These are phyloP conservation scores for Nakazawaea peltata DNA, from an alignment of 805 yeast species.

Conservation along the genomic window DNA sequence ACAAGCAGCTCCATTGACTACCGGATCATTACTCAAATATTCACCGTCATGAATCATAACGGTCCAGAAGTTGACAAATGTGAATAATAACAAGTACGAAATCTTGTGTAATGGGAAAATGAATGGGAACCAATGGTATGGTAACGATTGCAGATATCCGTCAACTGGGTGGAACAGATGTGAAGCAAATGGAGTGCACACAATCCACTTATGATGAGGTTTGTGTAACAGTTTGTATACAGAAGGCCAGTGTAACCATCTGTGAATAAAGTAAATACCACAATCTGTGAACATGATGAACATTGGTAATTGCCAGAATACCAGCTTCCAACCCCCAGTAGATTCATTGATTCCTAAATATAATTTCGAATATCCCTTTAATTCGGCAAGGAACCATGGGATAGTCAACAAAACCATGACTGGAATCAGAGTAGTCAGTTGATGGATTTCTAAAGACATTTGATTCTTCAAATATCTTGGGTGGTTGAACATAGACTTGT, in stretches of 20 bases:
- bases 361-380: slow-evolving; percentile 74
- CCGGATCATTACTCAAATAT: slow-evolving; percentile 86
- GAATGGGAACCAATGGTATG: slow-evolving; percentile 90
- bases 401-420: slow-evolving; percentile 78
- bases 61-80: slow-evolving; percentile 95
- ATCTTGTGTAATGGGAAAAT: slow-evolving; percentile 88
- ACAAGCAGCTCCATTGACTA: slow-evolving; percentile 96
- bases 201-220: slow-evolving; percentile 99
- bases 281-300: slow-evolving; percentile 93
- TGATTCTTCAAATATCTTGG: slow-evolving; percentile 95
- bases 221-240: slow-evolving; percentile 86
- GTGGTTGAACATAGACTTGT: slow-evolving; percentile 85
- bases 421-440: slow-evolving; percentile 80
- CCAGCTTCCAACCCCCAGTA: slow-evolving; percentile 61
- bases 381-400: slow-evolving; percentile 84
- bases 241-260: slow-evolving; percentile 88
- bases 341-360: slow-evolving; percentile 58
- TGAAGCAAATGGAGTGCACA: slow-evolving; percentile 96
- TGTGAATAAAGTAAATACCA: slow-evolving; percentile 84
- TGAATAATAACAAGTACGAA: slow-evolving; percentile 72
- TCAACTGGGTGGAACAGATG: slow-evolving; percentile 99
- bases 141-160: slow-evolving; percentile 87
- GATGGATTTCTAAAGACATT: slow-evolving; percentile 72
- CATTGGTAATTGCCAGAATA: slow-evolving; percentile 59
- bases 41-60: slow-evolving; percentile 99